Evolutionary conservation across 2,329 filamentous ascomycete genomes (phyloP).

Genomic region (Colletotrichum sansevieriae): DNA sequence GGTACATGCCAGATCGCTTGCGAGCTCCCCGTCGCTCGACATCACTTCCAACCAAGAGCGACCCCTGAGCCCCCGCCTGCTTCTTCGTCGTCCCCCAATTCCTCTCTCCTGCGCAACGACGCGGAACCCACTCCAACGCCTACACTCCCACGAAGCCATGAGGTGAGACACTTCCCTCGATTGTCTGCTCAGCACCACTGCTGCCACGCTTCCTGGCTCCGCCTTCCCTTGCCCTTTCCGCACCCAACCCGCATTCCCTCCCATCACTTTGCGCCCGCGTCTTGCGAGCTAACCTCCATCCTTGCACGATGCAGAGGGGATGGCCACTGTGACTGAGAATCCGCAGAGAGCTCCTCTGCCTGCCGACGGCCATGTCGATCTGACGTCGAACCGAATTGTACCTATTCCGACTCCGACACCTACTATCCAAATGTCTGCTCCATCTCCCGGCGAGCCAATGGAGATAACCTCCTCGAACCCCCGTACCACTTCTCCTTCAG

Average conservation of each 20-base stretch:
- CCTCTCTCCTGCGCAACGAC: slow-evolving; percentile 11
- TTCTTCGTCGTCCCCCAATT: not conserved
- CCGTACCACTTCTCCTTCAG: slow-evolving; percentile 30
- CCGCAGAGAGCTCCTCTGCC: slow-evolving; percentile 58
- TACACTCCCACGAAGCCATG: slow-evolving; percentile 36
- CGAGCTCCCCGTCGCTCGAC: not conserved
- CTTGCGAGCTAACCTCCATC: slow-evolving; percentile 42
- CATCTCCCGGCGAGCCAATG: slow-evolving; percentile 71
- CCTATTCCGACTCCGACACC: slow-evolving; percentile 65
- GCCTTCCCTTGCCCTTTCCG: slow-evolving; percentile 14
- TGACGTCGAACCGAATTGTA: slow-evolving; percentile 66
- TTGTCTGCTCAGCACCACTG: slow-evolving; percentile 22
- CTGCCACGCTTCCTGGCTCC: slow-evolving; percentile 40
- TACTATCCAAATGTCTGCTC: slow-evolving; percentile 70
- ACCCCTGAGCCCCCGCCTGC: not conserved
- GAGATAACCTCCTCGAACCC: slow-evolving; percentile 69
- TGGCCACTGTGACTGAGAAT: slow-evolving; percentile 67
- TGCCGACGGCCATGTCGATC: slow-evolving; percentile 57
- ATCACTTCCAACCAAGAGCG: not conserved
- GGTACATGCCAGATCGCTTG: slow-evolving; percentile 2
- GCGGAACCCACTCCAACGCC: slow-evolving; percentile 20
- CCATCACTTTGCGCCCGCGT: slow-evolving; percentile 32
- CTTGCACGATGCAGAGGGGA: slow-evolving; percentile 56
- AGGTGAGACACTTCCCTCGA: slow-evolving; percentile 39
- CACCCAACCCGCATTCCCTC: slow-evolving; percentile 32